A percentile compares a stretch with the other conserved stretches of the same genome.
These are phyloP conservation scores for Fonsecaea erecta DNA, from an alignment of 2,329 filamentous ascomycete species.

Conservation along the genomic window DNA sequence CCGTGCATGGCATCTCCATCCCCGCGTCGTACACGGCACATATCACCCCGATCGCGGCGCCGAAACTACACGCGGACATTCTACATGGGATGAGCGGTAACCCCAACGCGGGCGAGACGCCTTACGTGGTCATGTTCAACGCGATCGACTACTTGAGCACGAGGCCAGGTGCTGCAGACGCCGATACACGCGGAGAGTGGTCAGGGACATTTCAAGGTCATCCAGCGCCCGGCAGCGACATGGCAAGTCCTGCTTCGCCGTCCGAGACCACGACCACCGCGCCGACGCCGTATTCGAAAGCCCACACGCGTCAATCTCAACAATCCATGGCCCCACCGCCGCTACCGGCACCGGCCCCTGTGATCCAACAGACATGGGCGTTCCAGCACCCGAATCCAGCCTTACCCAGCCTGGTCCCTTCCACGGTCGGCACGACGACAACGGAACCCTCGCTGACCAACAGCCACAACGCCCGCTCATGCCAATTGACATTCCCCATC, in stretches of 20 bases:
- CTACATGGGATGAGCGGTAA: constrained; percentile 64
- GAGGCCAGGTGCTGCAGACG: constrained; percentile 48
- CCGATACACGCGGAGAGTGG: not conserved
- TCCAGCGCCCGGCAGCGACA: constrained; percentile 11
- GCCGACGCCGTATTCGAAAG: constrained; percentile 24
- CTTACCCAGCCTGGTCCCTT: constrained; percentile 43
- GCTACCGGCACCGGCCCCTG: constrained; percentile 41
- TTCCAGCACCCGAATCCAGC: constrained; percentile 45
- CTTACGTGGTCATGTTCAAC: constrained; percentile 92
- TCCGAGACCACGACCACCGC: constrained; percentile 11
- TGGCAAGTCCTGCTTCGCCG: constrained; percentile 10
- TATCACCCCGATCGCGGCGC: constrained; percentile 86
- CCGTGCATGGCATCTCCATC: constrained; percentile 86
- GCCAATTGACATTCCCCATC: constrained; percentile 77
- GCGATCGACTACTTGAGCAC: constrained; percentile 84
- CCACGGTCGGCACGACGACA: constrained; percentile 41
- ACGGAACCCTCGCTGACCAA: constrained; percentile 55
- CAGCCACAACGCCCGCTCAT: constrained; percentile 85
- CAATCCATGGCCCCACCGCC: constrained; percentile 32
- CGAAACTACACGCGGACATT: constrained; percentile 83
- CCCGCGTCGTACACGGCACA: constrained; percentile 92
- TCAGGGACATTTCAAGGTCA: not conserved
- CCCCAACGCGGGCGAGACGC: constrained; percentile 78
- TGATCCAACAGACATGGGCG: constrained; percentile 52
- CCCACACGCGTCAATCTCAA: constrained; percentile 32